Base-by-base conservation (phyloP, 345 rosid genomes). In the Euclidium syriacum region DNA sequence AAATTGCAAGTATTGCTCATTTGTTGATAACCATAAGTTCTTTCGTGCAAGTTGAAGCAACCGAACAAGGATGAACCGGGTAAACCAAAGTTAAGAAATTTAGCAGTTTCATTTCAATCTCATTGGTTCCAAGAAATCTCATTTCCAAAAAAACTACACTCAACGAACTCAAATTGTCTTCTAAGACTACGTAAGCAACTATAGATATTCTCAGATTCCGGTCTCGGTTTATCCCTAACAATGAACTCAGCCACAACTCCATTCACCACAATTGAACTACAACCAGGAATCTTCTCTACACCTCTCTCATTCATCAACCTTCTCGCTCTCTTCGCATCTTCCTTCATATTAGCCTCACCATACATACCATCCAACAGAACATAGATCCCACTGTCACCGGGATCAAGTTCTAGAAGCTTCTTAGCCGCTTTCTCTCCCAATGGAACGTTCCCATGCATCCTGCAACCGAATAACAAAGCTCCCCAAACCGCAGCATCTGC, bases 401-500 rank as follows among this genome's bases (percentile, higher is more conserved):
- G 88, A 56, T 92, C 91, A 55, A 92, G 75, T 71, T 86, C 86
- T 41, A 89, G 68, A 75, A 92, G 96, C 75, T 86, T 86, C 17
- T 46, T 58, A 58, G 87, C 94, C 27, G 84, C 94, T 74, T 72
- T 86, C 79, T 86, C 85, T 41, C 94, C 96, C 75, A 86, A 11
- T 2, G 10, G 12, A 62, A 86, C 71, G 67, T 86, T 78, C 53
- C 85, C 81, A 17, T 89, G 90, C 60, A 81, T 73, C 59, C 82
- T 74, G 73, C 95, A 88, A 25, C 97, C 85, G 58, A 80, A 86
- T 74, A 84, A 86, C 30, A 92, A 74, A 29, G 95, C 83, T 48
- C 95, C 94, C 98, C 94, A 92, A 35, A 87, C 79, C 4, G 69
- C 83, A 40, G 82, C 85, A 82, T 89, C 96, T 40, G 87, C 81